Evolutionary conservation across 2,329 filamentous ascomycete species (phyloP), one percentile per base, ranked within the genome.

Genomic region (Dryadomyces quercivorus): DNA sequence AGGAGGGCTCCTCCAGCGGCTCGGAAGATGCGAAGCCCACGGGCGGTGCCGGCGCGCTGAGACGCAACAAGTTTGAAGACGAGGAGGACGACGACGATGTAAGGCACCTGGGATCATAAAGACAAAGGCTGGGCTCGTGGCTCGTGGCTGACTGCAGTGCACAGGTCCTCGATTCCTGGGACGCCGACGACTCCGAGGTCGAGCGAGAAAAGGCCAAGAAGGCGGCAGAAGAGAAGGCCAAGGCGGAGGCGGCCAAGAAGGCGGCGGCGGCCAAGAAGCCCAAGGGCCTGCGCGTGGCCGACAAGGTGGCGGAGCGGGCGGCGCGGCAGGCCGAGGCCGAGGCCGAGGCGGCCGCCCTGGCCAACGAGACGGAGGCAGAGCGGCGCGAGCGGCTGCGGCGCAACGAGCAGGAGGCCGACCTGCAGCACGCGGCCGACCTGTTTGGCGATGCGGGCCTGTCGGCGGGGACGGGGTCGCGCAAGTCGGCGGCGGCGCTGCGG

Each of bases 181-280:
- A 97, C 65, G 92, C 88, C 62, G 93, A 97, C 66, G 93, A 98
- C 73, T 95, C 90, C 58, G 93, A 98, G 65, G 92, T 84, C 63
- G 93, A 98, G 75, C 87, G 90, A 64, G 91, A 96, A 72, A 98
- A 97, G 77, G 88, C 81, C 31, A 87, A 86, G 71, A 93, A 92
- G 74, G 89, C 84, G 51, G 85, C 79, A 6, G 91, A 88, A 66
- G 86, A 82, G 53, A 94, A 95, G 71, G 88, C 86, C 56, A 94
- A 94, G 72, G 90, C 88, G 31, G 89, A 91, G 0, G 91, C 87
- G 47, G 88, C 89, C 64, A 89, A 89, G 8, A 88, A 87, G 46
- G 89, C 89, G 51, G 89, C 88, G 9, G 88, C 89, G 53, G 88
- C 84, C 65, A 94, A 96, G 76, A 97, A 97, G 76, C 80, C 82